Base-by-base conservation (phyloP, 306 rosid genomes). In the Cucumis melo region DNA sequence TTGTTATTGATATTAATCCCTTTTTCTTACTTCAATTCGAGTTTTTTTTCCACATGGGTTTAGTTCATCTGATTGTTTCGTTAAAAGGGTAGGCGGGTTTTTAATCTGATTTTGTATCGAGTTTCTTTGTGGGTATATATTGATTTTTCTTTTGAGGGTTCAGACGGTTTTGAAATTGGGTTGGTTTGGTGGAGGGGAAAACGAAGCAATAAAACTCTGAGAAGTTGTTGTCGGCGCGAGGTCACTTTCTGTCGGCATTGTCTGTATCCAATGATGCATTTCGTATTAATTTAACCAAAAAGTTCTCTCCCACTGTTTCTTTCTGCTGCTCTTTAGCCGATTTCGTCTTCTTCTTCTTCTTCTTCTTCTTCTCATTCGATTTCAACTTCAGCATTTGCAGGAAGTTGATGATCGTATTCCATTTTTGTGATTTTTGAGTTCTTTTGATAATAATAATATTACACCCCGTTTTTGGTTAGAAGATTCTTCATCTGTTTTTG, bases 221-320 rank as follows among this genome's bases (percentile, higher is more conserved):
- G 73, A 77, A 83, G 60, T 72, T 80, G 80, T 82, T 92, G 92
- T 92, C 93, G 92, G 96, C 92, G 92, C 88, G 67, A 84, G 87
- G 93, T 90, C 92, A 85, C 92, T 90, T 90, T 92, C 97, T 90
- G 96, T 89, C 88, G 91, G 91, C 87, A 86, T 88, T 87, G 87
- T 84, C 82, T 84, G 87, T 86, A 80, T 81, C 88, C 87, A 84
- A 80, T 89, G 81, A 87, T 81, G 83, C 77, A 64, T 76, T 77
- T 82, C 46, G 79, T 80, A 39, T 83, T 80, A 79, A 58, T 83
- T 70, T 79, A 84, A 78, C 82, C 74, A 50, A 82, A 85, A 84
- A 84, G 80, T 70, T 79, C 85, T 68, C 74, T 63, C 86, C 68
- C 77, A 54, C 44, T 83, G 83, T 85, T 82, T 80, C 83, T 86